phyloP scores from a whole-genome alignment of 768 basidiomycete genomes.

The Lactarius vividus region DNA sequence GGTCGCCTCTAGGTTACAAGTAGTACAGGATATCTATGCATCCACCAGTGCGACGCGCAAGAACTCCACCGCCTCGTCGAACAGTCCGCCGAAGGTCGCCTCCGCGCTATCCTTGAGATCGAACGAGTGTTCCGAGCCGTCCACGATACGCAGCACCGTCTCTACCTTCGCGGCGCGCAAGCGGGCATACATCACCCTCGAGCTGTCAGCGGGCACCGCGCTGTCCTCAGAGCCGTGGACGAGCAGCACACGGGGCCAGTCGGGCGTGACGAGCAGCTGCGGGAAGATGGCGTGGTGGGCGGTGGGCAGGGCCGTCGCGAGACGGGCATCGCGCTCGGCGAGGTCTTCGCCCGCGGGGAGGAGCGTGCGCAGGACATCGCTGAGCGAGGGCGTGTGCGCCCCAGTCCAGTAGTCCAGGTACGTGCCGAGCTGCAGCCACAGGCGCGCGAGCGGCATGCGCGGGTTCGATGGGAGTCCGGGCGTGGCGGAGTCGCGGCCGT shows the following conservation, averaged over 20 bases:
- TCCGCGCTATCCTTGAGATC: constrained; percentile 50
- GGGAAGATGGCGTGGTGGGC: constrained; percentile 44
- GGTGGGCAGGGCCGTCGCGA: constrained; percentile 31
- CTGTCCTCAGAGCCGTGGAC: constrained; percentile 50
- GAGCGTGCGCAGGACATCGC: constrained; percentile 38
- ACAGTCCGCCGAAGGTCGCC: constrained; percentile 40
- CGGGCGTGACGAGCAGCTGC: constrained; percentile 38
- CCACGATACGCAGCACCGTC: constrained; percentile 38
- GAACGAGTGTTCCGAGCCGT: constrained; percentile 53
- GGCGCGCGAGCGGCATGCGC: constrained; percentile 54
- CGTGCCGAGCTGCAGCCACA: constrained; percentile 58
- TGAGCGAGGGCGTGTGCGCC: constrained; percentile 45
- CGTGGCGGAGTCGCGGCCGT: constrained; percentile 42
- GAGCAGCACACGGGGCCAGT: constrained; percentile 48
- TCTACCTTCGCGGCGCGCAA: constrained; percentile 39
- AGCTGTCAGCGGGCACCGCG: constrained; percentile 44
- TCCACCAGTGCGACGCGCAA: constrained; percentile 25
- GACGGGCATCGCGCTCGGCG: not conserved
- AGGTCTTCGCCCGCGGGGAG: constrained; percentile 6
- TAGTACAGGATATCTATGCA: not conserved
- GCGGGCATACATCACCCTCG: constrained; percentile 36
- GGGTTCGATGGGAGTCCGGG: constrained; percentile 63
- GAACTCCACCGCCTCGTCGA: constrained; percentile 34
- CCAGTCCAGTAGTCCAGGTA: constrained; percentile 60
- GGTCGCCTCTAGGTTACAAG: not conserved